phyloP scores from a whole-genome alignment of 345 rosid species.

The Citrus cavaleriei region DNA sequence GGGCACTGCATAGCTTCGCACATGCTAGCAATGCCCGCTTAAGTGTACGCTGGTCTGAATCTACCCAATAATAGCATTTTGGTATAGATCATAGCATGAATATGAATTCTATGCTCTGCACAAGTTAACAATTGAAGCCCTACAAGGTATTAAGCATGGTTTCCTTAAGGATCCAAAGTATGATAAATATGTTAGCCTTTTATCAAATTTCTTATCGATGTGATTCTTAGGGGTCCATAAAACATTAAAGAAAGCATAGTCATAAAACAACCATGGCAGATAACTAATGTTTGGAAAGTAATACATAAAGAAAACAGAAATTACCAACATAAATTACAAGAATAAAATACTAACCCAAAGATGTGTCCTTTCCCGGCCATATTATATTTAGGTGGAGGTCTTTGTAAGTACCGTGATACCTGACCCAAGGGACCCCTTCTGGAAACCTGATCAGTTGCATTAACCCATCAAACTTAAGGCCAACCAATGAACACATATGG shows the following conservation, averaged over 20 bases:
- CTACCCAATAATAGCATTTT: background rate
- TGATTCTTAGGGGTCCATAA: background rate
- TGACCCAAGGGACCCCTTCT: conserved; percentile 76
- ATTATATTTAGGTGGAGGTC: conserved; percentile 57
- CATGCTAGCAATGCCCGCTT: background rate
- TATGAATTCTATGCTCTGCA: background rate
- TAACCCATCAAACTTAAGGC: background rate
- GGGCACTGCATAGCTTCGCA: background rate
- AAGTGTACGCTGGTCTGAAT: background rate
- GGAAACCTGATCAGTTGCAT: conserved; percentile 58
- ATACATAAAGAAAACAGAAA: background rate
- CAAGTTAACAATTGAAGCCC: background rate
- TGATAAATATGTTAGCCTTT: background rate
- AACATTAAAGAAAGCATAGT: background rate
- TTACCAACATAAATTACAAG: background rate
- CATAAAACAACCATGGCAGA: background rate
- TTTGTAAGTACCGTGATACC: conserved; percentile 67
- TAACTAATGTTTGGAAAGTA: background rate
- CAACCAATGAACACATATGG: background rate
- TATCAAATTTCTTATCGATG: background rate
- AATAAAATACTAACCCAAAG: conserved; percentile 42
- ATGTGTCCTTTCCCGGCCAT: conserved; percentile 78
- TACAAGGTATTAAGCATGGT: background rate
- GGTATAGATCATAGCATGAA: background rate
- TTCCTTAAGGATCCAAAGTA: background rate